phyloP scores from a whole-genome alignment of 2,329 filamentous ascomycete species.

The Ceratocystis cubensis region DNA sequence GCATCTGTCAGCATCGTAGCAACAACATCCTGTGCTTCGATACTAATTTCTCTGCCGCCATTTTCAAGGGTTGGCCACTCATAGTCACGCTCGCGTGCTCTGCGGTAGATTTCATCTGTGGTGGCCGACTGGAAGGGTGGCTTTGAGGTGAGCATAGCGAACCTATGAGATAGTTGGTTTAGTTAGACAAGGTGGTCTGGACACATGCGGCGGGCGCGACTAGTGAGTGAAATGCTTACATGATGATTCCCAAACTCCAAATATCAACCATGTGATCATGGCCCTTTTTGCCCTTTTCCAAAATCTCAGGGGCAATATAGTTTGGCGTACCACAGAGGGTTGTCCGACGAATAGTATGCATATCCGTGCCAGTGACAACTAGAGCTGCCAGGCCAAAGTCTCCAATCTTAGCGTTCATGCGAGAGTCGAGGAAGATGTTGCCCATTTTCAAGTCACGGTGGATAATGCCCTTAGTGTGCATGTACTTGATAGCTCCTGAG shows the following conservation, averaged over 20 bases:
- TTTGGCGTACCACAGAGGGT: slow-evolving; percentile 96
- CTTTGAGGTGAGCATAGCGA: slow-evolving; percentile 91
- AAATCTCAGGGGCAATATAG: slow-evolving; percentile 92
- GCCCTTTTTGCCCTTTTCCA: slow-evolving; percentile 85
- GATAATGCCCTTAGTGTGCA: slow-evolving; percentile 90
- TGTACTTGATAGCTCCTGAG: slow-evolving; percentile 93
- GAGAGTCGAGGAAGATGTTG: slow-evolving; percentile 84
- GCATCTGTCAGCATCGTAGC: slow-evolving; percentile 64
- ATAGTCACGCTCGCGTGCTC: slow-evolving; percentile 58
- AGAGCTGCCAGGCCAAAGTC: slow-evolving; percentile 93
- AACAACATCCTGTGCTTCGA: slow-evolving; percentile 66
- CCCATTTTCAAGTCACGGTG: slow-evolving; percentile 97
- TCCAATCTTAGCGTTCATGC: slow-evolving; percentile 97
- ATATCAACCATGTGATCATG: slow-evolving; percentile 98
- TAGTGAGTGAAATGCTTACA: slow-evolving; percentile 42
- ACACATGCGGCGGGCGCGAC: background rate
- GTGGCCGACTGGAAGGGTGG: slow-evolving; percentile 91
- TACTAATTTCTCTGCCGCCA: slow-evolving; percentile 52
- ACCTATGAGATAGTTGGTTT: slow-evolving; percentile 38
- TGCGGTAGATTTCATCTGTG: slow-evolving; percentile 72
- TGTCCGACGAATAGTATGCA: slow-evolving; percentile 69
- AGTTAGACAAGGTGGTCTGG: slow-evolving; percentile 11
- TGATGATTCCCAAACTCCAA: slow-evolving; percentile 96
- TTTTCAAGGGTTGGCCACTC: slow-evolving; percentile 61
- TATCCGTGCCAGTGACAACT: slow-evolving; percentile 80